A percentile compares a stretch with the other conserved stretches of the same genome.
These are phyloP conservation scores for Podaxis sp. DNA, from an alignment of 768 basidiomycete species.

Conservation along the genomic window DNA sequence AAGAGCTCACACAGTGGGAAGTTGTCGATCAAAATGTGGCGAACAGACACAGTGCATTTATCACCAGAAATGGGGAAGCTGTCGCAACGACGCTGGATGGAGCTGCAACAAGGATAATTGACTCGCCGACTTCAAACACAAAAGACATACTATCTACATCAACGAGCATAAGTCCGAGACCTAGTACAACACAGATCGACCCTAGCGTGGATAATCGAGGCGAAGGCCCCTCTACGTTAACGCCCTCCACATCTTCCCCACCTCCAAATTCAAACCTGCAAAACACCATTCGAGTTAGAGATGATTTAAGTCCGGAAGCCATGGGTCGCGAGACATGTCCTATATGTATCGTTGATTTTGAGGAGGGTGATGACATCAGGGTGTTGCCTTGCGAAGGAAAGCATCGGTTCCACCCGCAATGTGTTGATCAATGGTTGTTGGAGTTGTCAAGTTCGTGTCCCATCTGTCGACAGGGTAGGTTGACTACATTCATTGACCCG, in stretches of 20 bases:
- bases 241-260: not conserved
- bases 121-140: not conserved
- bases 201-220: constrained; percentile 16
- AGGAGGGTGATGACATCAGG: constrained; percentile 89
- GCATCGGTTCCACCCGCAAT: constrained; percentile 86
- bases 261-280: constrained; percentile 8
- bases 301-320: constrained; percentile 55
- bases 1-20: constrained; percentile 24
- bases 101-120: not conserved
- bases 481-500: not conserved
- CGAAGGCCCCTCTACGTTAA: constrained; percentile 15
- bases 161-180: not conserved
- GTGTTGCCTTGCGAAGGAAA: constrained; percentile 90
- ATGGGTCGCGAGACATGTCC: constrained; percentile 89
- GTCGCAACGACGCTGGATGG: not conserved
- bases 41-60: not conserved
- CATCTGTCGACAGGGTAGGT: constrained; percentile 83
- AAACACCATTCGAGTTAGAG: constrained; percentile 18
- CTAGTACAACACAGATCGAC: constrained; percentile 3
- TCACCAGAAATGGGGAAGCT: not conserved
- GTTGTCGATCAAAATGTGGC: constrained; percentile 8
- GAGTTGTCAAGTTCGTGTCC: constrained; percentile 90
- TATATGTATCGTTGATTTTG: constrained; percentile 93
- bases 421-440: constrained; percentile 93
- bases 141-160: not conserved